Percentiles rank a stretch among this genome's conserved stretches.
These are phyloP conservation scores for Capsella bursapastoris DNA, from an alignment of 345 rosid species.

Conservation along the genomic window DNA sequence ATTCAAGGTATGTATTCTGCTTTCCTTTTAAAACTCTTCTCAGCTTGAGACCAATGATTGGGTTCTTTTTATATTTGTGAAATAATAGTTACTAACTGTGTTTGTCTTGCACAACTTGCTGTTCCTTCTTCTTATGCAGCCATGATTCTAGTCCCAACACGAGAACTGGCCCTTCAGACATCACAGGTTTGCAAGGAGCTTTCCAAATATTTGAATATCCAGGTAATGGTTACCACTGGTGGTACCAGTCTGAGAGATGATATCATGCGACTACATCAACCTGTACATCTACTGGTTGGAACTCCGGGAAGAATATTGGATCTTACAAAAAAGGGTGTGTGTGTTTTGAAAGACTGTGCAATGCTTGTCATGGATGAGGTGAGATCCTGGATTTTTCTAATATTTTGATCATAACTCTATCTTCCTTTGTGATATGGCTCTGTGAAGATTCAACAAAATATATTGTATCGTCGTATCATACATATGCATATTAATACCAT, in stretches of 20 bases:
- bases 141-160: slow-evolving; percentile 94
- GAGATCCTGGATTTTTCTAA: slow-evolving; percentile 27
- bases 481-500: neutral
- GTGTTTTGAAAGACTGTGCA: slow-evolving; percentile 91
- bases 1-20: slow-evolving; percentile 75
- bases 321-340: slow-evolving; percentile 93
- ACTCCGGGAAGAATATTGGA: slow-evolving; percentile 98
- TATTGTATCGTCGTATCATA: neutral
- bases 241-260: slow-evolving; percentile 99
- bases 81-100: neutral
- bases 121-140: slow-evolving; percentile 50
- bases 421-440: slow-evolving; percentile 13
- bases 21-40: neutral
- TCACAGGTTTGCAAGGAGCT: slow-evolving; percentile 99
- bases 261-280: slow-evolving; percentile 97
- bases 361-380: slow-evolving; percentile 99
- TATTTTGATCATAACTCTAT: slow-evolving; percentile 5
- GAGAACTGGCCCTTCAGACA: slow-evolving; percentile 99
- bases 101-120: slow-evolving; percentile 11
- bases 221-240: slow-evolving; percentile 99
- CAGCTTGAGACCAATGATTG: neutral
- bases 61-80: neutral
- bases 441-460: slow-evolving; percentile 5
- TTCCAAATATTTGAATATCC: slow-evolving; percentile 88
- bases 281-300: slow-evolving; percentile 96